Evolutionary conservation across 371 early-diverging fungal genomes (phyloP), one percentile per base, ranked within the genome.

Genomic region (Lichtheimia ornata): DNA sequence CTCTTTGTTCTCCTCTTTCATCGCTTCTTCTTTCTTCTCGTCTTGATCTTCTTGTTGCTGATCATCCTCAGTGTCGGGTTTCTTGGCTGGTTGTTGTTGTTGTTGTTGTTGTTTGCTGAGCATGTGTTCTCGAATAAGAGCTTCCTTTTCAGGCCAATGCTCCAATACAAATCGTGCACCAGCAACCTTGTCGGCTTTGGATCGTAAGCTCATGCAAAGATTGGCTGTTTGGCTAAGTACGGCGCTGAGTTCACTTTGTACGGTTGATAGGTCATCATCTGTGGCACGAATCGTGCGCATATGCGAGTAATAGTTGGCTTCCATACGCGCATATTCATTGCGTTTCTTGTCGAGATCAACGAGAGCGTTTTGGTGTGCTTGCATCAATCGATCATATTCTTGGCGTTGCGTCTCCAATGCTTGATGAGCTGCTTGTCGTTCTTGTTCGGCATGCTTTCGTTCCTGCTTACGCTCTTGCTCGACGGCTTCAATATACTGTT

Each of bases 121-220:
- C 60, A 45, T 30, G 25, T 24, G 57, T 7, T 15, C 45, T n/a
- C 22, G 13, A 3, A 56, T 45, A 12, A 24, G n/a, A 15, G 5
- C 30, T 45, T 56, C 45, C 28, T 25, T 56, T 7, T 66, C 60
- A 14, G 73, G 65, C 73, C 73, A 73, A 9, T 49, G 59, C 20
- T 64, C 64, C 24, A 53, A 49, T 15, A 59, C 55, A 55, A 66
- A 71, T 24, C 49, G 51, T 1, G 64, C 66, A 57, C 50, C 77
- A 65, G 72, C 72, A 63, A 53, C 70, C 67, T 72, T 70, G 70
- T 53, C 72, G 63, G 62, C 61, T 64, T 61, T 73, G 71, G 72
- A 74, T 62, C 66, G 77, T 58, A 65, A 70, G 18, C 68, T 53
- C 72, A 72, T 68, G 62, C 72, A 72, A 4, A 70, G 43, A 50